Conservation (phyloP, 441 rosid species). For the Bruguiera hainesii region DNA sequence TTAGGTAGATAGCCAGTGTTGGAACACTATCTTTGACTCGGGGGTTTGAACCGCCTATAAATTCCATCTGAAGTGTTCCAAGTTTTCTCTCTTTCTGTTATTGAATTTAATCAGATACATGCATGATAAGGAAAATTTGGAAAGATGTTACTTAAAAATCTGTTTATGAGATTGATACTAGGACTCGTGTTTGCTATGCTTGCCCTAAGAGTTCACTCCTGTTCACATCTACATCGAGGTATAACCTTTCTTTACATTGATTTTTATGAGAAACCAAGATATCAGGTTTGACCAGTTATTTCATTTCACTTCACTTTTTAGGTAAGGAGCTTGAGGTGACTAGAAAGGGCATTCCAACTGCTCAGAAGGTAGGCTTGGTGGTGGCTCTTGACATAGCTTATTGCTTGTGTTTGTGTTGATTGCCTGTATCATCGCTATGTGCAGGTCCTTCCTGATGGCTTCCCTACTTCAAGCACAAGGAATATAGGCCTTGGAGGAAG, state of each 20-base stretch:
- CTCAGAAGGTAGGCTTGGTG: neutral
- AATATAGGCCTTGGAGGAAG: constrained; percentile 27
- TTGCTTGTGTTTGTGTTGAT: too few species aligned
- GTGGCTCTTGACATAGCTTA: neutral
- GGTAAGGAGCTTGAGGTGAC: neutral
- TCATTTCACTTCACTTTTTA: too few species aligned
- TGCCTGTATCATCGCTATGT: neutral
- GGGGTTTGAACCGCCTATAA: neutral
- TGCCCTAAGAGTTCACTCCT: neutral
- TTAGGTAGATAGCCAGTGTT: neutral
- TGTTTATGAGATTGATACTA: neutral
- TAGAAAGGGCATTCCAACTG: neutral
- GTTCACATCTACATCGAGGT: neutral
- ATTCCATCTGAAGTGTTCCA: neutral
- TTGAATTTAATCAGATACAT: neutral
- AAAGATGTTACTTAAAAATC: neutral
- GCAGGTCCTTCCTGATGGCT: constrained; percentile 30
- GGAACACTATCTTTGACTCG: neutral
- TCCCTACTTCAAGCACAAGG: constrained; percentile 16
- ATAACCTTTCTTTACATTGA: neutral
- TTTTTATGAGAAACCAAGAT: neutral
- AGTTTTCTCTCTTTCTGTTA: neutral
- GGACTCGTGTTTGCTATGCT: neutral
- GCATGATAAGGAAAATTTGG: neutral
- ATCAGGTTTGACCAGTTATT: too few species aligned